Base-by-base conservation (phyloP, 305 asterid species). In the Rubia peregrina region DNA sequence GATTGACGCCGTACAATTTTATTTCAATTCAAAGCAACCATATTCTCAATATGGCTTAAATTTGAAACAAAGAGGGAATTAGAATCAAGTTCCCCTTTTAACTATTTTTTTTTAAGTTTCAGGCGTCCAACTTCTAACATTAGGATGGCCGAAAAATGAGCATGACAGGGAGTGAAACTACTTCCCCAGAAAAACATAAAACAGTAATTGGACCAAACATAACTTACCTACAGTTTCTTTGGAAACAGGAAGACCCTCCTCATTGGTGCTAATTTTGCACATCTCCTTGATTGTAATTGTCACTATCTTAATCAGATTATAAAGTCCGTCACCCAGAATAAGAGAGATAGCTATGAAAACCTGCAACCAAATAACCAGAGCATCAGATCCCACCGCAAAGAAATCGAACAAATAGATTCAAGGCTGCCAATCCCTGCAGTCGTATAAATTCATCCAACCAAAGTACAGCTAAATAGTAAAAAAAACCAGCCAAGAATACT, bases 321-420 rank as follows among this genome's bases (percentile, higher is more conserved):
- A 93, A 75, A 93, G 85, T 44, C 98, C 97, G 80, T 93, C 98
- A 14, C 98, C 97, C 61, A 93, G 89, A 71, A 93, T 91, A 61
- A 93, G 90, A 68, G 96, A 77, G 79, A 88, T 91, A 66, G 97
- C 95, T 70, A 93, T 86, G 82, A 93, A 91, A 61, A 93, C 96
- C 97, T 91, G 91, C 72, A 75, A 73, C 70, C 69, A 70, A 72
- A 26, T 48, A 74, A 33, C 33, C 11, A 67, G 63, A 38, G 21
- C 73, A 69, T 19, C 7, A 69, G 65, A 19, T 36, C 22, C 22
- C 7, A 17, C 0, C 6, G 53, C 22, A 36, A 36, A 33, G 33
- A 6, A 9, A n/a, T 19, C 61, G 12, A 1, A 30, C 33, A 30
- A 1, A 30, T 16, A 55, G 7, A 0, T 55, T n/a, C 19, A 1